These are phyloP conservation scores for Daldinia vernicosa DNA, from an alignment of 495 filamentous ascomycete species.

Conservation along the genomic window DNA sequence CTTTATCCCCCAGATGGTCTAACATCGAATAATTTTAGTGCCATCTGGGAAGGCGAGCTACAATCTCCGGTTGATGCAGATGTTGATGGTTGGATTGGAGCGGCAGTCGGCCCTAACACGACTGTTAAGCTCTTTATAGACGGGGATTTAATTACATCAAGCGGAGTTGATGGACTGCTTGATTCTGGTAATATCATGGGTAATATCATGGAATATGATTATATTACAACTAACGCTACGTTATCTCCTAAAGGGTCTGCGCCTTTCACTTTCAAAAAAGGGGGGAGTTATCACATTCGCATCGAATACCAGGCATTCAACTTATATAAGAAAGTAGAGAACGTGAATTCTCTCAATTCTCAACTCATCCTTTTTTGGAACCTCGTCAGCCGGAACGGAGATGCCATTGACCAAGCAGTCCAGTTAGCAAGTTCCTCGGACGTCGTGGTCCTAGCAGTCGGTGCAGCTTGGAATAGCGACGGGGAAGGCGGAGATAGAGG, in stretches of 20 bases:
- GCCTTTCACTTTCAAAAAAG: slow-evolving; percentile 50
- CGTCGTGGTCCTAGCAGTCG: slow-evolving; percentile 53
- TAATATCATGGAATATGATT: slow-evolving; percentile 46
- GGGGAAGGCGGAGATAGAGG: slow-evolving; percentile 56
- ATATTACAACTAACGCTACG: slow-evolving; percentile 43
- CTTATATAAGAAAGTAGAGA: slow-evolving; percentile 51
- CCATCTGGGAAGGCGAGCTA: slow-evolving; percentile 52
- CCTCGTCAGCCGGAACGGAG: slow-evolving; percentile 49
- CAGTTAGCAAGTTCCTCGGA: slow-evolving; percentile 49
- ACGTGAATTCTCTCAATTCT: slow-evolving; percentile 54
- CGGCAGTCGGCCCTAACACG: slow-evolving; percentile 51
- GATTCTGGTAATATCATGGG: slow-evolving; percentile 43
- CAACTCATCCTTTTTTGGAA: slow-evolving; percentile 59
- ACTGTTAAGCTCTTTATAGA: slow-evolving; percentile 52
- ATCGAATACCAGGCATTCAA: slow-evolving; percentile 59
- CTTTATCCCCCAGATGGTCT: slow-evolving; percentile 53
- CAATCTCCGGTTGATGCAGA: slow-evolving; percentile 49
- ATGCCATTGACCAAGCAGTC: slow-evolving; percentile 49
- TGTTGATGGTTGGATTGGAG: slow-evolving; percentile 49
- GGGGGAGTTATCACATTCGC: slow-evolving; percentile 48
- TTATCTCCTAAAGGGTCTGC: slow-evolving; percentile 47
- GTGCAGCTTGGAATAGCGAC: slow-evolving; percentile 57
- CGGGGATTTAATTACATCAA: slow-evolving; percentile 31
- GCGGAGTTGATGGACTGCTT: slow-evolving; percentile 33
- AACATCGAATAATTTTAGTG: slow-evolving; percentile 56